These are phyloP conservation scores for Gloeophyllum trabeum DNA, from an alignment of 768 basidiomycete species.

Conservation along the genomic window DNA sequence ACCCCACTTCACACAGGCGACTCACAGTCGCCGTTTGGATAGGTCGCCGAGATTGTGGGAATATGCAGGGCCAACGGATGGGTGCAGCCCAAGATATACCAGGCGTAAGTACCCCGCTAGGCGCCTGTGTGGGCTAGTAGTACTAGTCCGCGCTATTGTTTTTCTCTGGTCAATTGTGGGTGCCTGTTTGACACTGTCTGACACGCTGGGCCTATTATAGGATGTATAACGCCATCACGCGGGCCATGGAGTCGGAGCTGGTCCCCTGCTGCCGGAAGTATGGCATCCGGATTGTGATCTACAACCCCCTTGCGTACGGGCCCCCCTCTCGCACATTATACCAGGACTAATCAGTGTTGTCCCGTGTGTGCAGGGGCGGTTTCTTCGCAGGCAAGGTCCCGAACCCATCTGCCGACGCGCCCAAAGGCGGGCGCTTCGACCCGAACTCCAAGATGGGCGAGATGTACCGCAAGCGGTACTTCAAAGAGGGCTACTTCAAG, in stretches of 20 bases:
- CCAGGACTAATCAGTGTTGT: background rate
- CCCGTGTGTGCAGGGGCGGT: constrained; percentile 27
- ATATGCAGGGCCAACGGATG: constrained; percentile 46
- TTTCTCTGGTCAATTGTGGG: constrained; percentile 10
- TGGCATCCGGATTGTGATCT: constrained; percentile 43
- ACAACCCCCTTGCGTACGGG: constrained; percentile 40
- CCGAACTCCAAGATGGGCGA: constrained; percentile 23
- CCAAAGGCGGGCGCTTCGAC: constrained; percentile 31
- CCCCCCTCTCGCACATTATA: background rate
- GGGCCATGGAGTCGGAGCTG: constrained; percentile 36
- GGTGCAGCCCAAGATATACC: constrained; percentile 43
- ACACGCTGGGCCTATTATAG: too few relatives aligned
- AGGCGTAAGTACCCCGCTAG: too few relatives aligned
- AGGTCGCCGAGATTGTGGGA: constrained; percentile 47
- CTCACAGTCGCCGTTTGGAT: background rate
- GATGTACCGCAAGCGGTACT: constrained; percentile 34
- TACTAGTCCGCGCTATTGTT: too few relatives aligned
- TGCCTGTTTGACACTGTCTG: background rate
- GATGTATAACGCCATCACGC: constrained; percentile 39
- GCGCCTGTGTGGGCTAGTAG: too few relatives aligned
- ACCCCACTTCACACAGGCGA: background rate
- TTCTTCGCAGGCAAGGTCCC: constrained; percentile 45
- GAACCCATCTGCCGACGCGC: constrained; percentile 19
- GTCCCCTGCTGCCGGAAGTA: constrained; percentile 48
- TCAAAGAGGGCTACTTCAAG: constrained; percentile 29